Evolutionary conservation across 176 grass and related monocot species (phyloP), one percentile per base, ranked within the genome.

Genomic region (Tillandsia fasciculata): DNA sequence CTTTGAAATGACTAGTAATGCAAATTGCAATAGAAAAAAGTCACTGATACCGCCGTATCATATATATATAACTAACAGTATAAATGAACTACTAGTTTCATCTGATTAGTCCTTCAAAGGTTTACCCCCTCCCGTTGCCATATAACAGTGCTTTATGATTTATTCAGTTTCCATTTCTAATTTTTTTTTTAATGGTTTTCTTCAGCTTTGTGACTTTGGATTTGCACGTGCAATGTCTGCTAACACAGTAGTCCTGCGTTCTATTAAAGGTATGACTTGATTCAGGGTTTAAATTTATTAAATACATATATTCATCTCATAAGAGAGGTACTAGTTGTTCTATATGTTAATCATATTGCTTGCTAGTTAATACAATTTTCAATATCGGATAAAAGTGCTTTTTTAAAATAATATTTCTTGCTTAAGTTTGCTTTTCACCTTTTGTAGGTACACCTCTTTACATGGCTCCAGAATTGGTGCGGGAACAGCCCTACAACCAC

Each of bases 221-320:
- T 97, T 97, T 97, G 93, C 93, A 69, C 83, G 89, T 53, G 92
- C 92, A 14, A 96, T 96, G 92, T 96, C 92, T 76, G 92, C 86
- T 23, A 96, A 96, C 65, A 96, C 92, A 76, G 86, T 96, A 52
- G 93, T 96, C 26, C 70, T 96, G 53, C 89, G 93, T 65, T 96
- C 89, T 73, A 96, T 89, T 76, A 96, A 96, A 92, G 89, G 93
- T 89, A 83, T 61, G 13, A 66, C 29, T 67, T 65, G 79, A 47
- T 29, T 0, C 56, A 61, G 8, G 22, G 15, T 22, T 61, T 10
- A 2, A 9, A 9, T 61, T 18, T 9, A 23, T 61, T 61, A 61
- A 61, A 9, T 61, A 18, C 56, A 61, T 61, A 20, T 9, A 23
- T 18, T 15, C 56, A 23, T 61, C 56, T 61, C 17, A 42, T 42